phyloP scores from a whole-genome alignment of 2,329 filamentous ascomycete species.

The Aspergillus arachidicola region DNA sequence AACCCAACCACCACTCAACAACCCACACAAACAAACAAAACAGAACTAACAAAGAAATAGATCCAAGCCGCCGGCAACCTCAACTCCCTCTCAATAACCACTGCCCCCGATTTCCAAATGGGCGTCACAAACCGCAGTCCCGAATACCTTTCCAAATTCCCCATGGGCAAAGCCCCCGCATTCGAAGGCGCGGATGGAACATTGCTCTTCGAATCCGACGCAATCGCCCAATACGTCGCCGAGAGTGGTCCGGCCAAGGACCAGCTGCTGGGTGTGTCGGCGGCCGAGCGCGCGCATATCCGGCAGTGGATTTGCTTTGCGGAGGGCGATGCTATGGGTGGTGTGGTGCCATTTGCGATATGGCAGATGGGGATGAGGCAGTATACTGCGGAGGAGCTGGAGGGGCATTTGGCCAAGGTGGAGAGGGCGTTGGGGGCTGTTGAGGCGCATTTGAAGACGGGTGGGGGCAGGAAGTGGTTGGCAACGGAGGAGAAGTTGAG shows the following conservation, averaged over 20 bases:
- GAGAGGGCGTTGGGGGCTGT: slow-evolving; percentile 20
- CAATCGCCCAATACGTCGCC: slow-evolving; percentile 53
- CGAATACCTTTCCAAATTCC: slow-evolving; percentile 55
- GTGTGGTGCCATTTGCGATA: slow-evolving; percentile 20
- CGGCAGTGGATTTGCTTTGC: slow-evolving; percentile 52
- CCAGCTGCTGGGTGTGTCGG: slow-evolving; percentile 51
- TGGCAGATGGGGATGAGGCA: slow-evolving; percentile 23
- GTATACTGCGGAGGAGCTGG: slow-evolving; percentile 27
- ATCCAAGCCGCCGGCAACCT: slow-evolving; percentile 38
- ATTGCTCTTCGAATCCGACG: slow-evolving; percentile 49
- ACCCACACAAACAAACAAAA: neutral
- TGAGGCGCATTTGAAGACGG: slow-evolving; percentile 22
- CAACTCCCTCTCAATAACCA: slow-evolving; percentile 35
- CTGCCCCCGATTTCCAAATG: slow-evolving; percentile 43
- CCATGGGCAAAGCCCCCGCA: slow-evolving; percentile 55
- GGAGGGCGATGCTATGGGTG: slow-evolving; percentile 34
- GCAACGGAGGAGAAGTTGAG: slow-evolving; percentile 26
- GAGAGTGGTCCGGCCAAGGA: slow-evolving; percentile 47
- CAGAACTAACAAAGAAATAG: slow-evolving; percentile 13
- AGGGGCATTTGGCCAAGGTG: slow-evolving; percentile 18
- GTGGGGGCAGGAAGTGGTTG: slow-evolving; percentile 27
- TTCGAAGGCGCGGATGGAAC: slow-evolving; percentile 52
- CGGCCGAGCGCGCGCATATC: slow-evolving; percentile 47
- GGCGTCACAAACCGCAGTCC: slow-evolving; percentile 47
- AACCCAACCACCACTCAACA: neutral